Percentiles rank a stretch among this genome's conserved stretches.
These are phyloP conservation scores for Zea luxurians DNA, from an alignment of 176 grass and related monocot species.

Conservation along the genomic window DNA sequence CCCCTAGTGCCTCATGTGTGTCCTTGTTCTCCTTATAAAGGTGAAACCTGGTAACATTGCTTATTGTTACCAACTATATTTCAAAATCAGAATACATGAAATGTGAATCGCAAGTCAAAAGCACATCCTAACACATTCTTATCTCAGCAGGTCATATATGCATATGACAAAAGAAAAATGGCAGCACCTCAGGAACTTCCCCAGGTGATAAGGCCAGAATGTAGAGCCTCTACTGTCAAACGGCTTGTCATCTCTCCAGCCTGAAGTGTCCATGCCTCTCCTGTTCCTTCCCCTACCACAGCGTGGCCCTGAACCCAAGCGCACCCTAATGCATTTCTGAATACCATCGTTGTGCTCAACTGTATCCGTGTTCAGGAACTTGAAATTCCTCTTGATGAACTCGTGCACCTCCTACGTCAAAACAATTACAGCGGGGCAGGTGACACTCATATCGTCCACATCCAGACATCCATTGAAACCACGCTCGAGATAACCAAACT, in stretches of 20 bases:
- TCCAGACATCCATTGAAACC: background rate
- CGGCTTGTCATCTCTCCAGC: slow-evolving; percentile 56
- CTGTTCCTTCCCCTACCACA: slow-evolving; percentile 49
- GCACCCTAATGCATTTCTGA: slow-evolving; percentile 80
- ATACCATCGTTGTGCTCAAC: slow-evolving; percentile 68
- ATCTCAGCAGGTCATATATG: background rate
- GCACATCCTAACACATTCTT: background rate
- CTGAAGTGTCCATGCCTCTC: slow-evolving; percentile 37
- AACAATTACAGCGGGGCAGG: slow-evolving; percentile 20
- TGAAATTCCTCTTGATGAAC: slow-evolving; percentile 95
- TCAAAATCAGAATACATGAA: slow-evolving; percentile 1
- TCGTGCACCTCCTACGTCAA: slow-evolving; percentile 72
- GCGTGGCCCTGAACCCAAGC: slow-evolving; percentile 41
- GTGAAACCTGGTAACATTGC: slow-evolving; percentile 56
- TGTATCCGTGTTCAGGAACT: slow-evolving; percentile 75
- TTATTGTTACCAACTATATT: background rate
- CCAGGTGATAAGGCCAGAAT: slow-evolving; percentile 71
- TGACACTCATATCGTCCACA: slow-evolving; percentile 1
- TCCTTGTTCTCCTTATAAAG: slow-evolving; percentile 97
- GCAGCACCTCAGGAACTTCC: slow-evolving; percentile 76
- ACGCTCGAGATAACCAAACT: slow-evolving; percentile 30
- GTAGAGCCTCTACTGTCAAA: slow-evolving; percentile 88
- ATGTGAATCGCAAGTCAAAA: slow-evolving; percentile 14
- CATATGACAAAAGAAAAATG: background rate
- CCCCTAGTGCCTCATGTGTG: slow-evolving; percentile 85